Conservation (phyloP, 2,329 filamentous ascomycete genomes). For the Fusarium sp. region DNA sequence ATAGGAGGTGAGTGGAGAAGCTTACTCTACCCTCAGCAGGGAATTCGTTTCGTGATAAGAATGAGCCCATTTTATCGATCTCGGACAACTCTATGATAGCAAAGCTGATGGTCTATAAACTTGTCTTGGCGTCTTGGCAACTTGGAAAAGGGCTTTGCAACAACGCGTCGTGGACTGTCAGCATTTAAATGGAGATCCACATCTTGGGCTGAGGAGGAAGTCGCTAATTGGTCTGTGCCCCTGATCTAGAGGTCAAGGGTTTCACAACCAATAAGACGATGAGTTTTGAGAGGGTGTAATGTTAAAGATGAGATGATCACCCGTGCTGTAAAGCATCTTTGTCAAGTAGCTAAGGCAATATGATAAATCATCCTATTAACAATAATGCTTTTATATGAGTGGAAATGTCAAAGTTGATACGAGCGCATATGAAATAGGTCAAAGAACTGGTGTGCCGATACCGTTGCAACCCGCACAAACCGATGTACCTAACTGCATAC, state of each 20-base stretch:
- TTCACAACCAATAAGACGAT: not conserved
- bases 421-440: too few relatives aligned
- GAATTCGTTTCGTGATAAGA: constrained; percentile 20
- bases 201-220: not conserved
- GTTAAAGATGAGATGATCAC: not conserved
- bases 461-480: too few relatives aligned
- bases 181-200: constrained; percentile 20
- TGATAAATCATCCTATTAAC: too few relatives aligned
- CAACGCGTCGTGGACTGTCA: constrained; percentile 23
- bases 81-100: rapidly evolving
- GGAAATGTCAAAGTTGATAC: too few relatives aligned
- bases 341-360: too few relatives aligned
- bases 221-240: constrained; percentile 2
- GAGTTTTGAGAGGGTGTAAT: not conserved
- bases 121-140: not conserved
- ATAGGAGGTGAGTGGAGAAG: rapidly evolving
- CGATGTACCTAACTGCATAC: too few relatives aligned
- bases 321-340: not conserved
- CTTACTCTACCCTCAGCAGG: constrained; percentile 26
- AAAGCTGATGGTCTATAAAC: rapidly evolving
- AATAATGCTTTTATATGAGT: too few relatives aligned
- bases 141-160: not conserved
- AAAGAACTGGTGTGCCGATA: too few relatives aligned
- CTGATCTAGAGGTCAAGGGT: not conserved
- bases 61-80: constrained; percentile 8